A percentile compares a stretch with the other conserved stretches of the same genome.
Conservation (phyloP, 352 stramenopile genomes). For the Phytophthora melonis region DNA sequence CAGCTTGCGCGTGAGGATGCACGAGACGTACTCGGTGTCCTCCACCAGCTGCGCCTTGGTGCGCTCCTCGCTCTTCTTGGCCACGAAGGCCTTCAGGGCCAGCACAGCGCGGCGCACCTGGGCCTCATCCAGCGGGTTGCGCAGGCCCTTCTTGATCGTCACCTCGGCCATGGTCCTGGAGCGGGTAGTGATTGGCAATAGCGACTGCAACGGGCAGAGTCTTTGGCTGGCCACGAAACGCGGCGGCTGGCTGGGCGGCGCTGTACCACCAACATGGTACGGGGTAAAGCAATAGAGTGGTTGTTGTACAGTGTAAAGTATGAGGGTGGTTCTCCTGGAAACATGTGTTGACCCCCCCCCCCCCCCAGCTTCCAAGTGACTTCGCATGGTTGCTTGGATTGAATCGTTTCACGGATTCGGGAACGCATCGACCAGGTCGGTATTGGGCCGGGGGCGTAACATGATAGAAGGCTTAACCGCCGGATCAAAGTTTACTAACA, state of each 20-base stretch:
- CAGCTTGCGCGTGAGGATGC: conserved; percentile 79
- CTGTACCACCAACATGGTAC: neutral
- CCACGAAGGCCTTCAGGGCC: conserved; percentile 67
- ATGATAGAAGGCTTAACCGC: no score
- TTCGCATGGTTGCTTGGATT: no score
- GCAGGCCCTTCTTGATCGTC: conserved; percentile 66
- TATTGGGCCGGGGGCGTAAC: no score
- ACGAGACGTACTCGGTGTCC: conserved; percentile 64
- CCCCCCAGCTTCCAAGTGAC: no score
- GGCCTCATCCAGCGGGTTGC: conserved; percentile 75
- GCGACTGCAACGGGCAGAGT: neutral
- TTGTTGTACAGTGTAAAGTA: no score
- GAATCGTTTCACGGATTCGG: no score
- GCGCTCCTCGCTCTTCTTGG: conserved; percentile 50
- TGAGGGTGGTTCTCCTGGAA: no score
- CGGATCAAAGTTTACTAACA: no score
- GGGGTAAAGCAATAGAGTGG: neutral
- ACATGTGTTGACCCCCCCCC: no score
- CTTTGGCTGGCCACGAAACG: neutral
- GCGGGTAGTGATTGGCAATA: neutral
- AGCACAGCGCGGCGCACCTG: conserved; percentile 80
- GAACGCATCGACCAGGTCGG: no score
- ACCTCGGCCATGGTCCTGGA: conserved; percentile 23
- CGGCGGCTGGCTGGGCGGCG: neutral
- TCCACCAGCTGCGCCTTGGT: conserved; percentile 72